A percentile compares a stretch with the other conserved stretches of the same genome.
These are phyloP conservation scores for Magnaporthiopsis poae DNA, from an alignment of 2,329 filamentous ascomycete species.

Conservation along the genomic window DNA sequence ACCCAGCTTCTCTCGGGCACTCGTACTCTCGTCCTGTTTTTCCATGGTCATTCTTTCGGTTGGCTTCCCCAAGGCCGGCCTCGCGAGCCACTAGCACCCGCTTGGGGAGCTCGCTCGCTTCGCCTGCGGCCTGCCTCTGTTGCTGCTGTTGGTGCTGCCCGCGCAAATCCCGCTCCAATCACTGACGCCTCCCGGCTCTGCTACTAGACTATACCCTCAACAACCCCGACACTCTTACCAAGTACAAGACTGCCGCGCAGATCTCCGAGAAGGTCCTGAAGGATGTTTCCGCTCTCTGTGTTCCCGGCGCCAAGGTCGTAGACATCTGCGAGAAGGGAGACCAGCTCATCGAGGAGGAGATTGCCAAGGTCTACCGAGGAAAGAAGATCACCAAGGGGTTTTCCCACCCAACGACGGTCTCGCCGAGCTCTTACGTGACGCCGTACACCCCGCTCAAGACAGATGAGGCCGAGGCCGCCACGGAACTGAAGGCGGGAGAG, in stretches of 20 bases:
- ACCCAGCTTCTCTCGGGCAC: background rate
- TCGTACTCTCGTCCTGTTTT: background rate
- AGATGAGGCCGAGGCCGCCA: slow-evolving; percentile 73
- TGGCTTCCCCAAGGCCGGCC: slow-evolving; percentile 14
- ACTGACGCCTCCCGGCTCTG: slow-evolving; percentile 1
- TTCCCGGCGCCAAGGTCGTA: slow-evolving; percentile 84
- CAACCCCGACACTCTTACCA: slow-evolving; percentile 91
- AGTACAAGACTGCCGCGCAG: slow-evolving; percentile 93
- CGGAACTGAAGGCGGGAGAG: slow-evolving; percentile 73
- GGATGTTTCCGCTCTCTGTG: slow-evolving; percentile 63
- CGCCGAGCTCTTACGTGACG: slow-evolving; percentile 85
- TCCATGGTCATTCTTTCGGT: slow-evolving; percentile 5
- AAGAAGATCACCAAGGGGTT: slow-evolving; percentile 96
- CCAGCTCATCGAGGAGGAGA: slow-evolving; percentile 85
- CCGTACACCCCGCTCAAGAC: slow-evolving; percentile 88
- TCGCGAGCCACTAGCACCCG: slow-evolving; percentile 10
- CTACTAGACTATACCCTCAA: slow-evolving; percentile 73
- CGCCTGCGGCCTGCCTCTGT: background rate
- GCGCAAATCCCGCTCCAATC: background rate
- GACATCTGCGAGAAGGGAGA: slow-evolving; percentile 93
- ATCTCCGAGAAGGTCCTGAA: slow-evolving; percentile 95
- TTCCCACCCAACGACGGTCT: slow-evolving; percentile 88
- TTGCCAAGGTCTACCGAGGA: slow-evolving; percentile 92
- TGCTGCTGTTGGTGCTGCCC: background rate
- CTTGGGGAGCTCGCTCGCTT: slow-evolving; percentile 8